Percentiles rank a stretch among this genome's conserved stretches.
Conservation (phyloP, 2,329 filamentous ascomycete species). For the Exophiala mesophila region DNA sequence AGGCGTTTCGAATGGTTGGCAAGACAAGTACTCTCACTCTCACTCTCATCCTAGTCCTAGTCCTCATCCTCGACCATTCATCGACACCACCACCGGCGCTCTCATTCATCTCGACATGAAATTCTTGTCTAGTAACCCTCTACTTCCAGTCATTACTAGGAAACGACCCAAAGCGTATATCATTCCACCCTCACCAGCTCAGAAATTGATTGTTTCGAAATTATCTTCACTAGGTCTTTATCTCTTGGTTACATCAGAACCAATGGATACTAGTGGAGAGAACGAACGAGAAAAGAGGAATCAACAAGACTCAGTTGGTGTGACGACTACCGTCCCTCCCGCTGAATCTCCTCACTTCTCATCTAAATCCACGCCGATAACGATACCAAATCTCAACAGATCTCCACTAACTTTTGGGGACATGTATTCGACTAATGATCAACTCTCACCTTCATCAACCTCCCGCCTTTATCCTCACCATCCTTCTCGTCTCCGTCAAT, state of each 20-base stretch:
- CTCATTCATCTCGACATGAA: slow-evolving; percentile 3
- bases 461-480: no score
- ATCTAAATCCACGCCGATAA: no score
- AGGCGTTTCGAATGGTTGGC: not conserved
- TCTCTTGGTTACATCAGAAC: not conserved
- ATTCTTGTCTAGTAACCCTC: slow-evolving; percentile 4
- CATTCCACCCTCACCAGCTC: slow-evolving; percentile 2
- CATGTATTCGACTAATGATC: no score
- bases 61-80: slow-evolving; percentile 6
- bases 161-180: slow-evolving; percentile 9
- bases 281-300: not conserved
- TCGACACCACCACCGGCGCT: slow-evolving; percentile 6
- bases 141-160: slow-evolving; percentile 5
- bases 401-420: no score
- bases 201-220: not conserved
- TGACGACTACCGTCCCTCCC: no score
- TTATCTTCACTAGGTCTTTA: not conserved
- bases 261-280: not conserved
- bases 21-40: no score
- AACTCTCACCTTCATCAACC: no score
- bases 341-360: no score
- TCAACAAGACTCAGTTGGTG: not conserved
- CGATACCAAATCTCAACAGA: no score
- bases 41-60: no score
- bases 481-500: no score